phyloP scores from a whole-genome alignment of 2,329 filamentous ascomycete genomes.

The Zymoseptoria pseudotritici region DNA sequence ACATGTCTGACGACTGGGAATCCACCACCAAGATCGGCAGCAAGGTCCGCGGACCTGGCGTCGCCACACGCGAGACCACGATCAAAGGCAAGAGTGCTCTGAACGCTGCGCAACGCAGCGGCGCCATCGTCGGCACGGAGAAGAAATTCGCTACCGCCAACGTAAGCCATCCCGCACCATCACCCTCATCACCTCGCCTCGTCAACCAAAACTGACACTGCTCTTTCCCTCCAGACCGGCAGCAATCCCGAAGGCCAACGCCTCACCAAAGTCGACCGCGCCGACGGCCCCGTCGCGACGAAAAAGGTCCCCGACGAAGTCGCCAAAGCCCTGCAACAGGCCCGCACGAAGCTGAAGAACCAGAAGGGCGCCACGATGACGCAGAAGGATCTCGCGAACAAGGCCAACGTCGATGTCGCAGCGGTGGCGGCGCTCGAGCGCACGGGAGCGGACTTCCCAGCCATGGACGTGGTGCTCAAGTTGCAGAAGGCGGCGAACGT shows the following conservation, averaged over 20 bases:
- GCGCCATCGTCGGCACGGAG: conserved; percentile 71
- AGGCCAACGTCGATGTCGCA: conserved; percentile 77
- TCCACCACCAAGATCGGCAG: conserved; percentile 86
- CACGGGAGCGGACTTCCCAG: conserved; percentile 67
- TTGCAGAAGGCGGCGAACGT: conserved; percentile 54
- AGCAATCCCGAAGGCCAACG: conserved; percentile 70
- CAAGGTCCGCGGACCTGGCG: conserved; percentile 65
- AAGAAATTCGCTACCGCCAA: conserved; percentile 85
- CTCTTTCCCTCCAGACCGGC: conserved; percentile 19
- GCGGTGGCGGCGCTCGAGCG: conserved; percentile 81
- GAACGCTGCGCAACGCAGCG: conserved; percentile 81
- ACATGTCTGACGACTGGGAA: conserved; percentile 67
- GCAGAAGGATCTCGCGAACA: conserved; percentile 77
- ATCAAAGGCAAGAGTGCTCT: conserved; percentile 75
- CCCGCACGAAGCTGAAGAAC: conserved; percentile 73
- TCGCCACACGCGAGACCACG: conserved; percentile 70
- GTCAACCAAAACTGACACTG: conserved; percentile 19
- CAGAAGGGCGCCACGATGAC: conserved; percentile 69
- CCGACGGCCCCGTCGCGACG: conserved; percentile 95
- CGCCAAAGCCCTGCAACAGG: conserved; percentile 72
- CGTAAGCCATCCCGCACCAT: conserved; percentile 48
- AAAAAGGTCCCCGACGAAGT: conserved; percentile 80
- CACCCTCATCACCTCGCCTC: neutral
- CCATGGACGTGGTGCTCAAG: conserved; percentile 80
- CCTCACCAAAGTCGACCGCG: conserved; percentile 94